Evolutionary conservation across 2,329 filamentous ascomycete species (phyloP).

Genomic region (Tympanopsis confertula): DNA sequence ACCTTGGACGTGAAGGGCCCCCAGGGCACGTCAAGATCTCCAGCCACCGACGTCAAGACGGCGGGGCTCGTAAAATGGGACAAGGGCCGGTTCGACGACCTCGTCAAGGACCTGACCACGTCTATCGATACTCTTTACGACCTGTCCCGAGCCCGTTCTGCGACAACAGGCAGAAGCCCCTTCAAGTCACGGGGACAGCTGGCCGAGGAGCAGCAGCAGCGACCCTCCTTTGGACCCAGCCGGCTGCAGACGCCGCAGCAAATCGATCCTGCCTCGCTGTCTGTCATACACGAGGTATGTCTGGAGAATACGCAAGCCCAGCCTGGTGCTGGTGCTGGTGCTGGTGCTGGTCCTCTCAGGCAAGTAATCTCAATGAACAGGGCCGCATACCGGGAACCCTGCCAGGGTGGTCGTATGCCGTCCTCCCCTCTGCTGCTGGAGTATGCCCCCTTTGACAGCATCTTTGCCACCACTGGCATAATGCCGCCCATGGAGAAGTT

Average conservation of each 20-base stretch:
- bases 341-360: constrained; percentile 25
- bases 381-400: constrained; percentile 34
- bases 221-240: constrained; percentile 42
- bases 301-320: constrained; percentile 27
- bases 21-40: constrained; percentile 37
- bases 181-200: constrained; percentile 13
- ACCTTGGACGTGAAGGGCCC: constrained; percentile 22
- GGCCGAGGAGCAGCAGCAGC: no score
- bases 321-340: constrained; percentile 11
- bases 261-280: constrained; percentile 41
- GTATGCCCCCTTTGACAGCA: constrained; percentile 53
- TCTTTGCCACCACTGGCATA: constrained; percentile 50
- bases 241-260: constrained; percentile 49
- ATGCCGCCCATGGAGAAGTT: constrained; percentile 54
- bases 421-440: constrained; percentile 56
- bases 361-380: constrained; percentile 36
- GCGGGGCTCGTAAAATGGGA: constrained; percentile 46
- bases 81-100: constrained; percentile 62
- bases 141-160: constrained; percentile 54
- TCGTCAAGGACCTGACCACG: constrained; percentile 62
- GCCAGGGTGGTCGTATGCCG: constrained; percentile 26
- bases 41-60: no score
- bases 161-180: constrained; percentile 18
- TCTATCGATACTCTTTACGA: constrained; percentile 74
- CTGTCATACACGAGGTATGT: constrained; percentile 16